These are phyloP conservation scores for Eucalyptus regnans DNA, from an alignment of 345 rosid genomes.

Conservation along the genomic window DNA sequence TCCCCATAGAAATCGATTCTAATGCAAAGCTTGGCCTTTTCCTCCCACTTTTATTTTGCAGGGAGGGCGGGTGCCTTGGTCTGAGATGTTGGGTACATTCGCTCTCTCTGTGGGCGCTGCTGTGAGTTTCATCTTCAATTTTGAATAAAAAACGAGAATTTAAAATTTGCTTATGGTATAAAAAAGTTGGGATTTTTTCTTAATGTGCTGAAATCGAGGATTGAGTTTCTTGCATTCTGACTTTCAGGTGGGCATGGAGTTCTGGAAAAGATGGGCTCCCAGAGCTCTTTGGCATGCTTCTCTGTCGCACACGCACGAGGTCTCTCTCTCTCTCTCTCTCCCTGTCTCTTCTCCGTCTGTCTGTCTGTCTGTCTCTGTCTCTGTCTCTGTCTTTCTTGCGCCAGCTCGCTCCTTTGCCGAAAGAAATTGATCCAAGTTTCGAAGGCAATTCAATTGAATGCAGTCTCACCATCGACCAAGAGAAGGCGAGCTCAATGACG, in stretches of 20 bases:
- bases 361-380: too few relatives aligned
- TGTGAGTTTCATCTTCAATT: conserved; percentile 23
- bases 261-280: conserved; percentile 97
- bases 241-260: conserved; percentile 92
- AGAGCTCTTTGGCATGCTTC: conserved; percentile 90
- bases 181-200: background rate
- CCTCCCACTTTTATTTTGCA: background rate
- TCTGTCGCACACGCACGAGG: conserved; percentile 88
- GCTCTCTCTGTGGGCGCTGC: conserved; percentile 89
- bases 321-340: background rate
- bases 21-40: background rate
- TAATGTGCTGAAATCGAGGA: background rate
- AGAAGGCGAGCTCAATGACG: conserved; percentile 85
- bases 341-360: too few relatives aligned
- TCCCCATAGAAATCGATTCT: background rate
- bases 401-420: background rate
- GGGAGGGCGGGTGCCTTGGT: too few relatives aligned
- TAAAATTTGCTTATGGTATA: background rate
- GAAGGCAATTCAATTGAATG: background rate
- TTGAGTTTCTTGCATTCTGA: background rate
- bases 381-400: too few relatives aligned
- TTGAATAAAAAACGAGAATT: background rate
- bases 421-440: background rate
- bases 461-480: conserved; percentile 89
- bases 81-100: conserved; percentile 83